phyloP scores from a whole-genome alignment of 208 protist species.

The Trypanosoma boissoni region DNA sequence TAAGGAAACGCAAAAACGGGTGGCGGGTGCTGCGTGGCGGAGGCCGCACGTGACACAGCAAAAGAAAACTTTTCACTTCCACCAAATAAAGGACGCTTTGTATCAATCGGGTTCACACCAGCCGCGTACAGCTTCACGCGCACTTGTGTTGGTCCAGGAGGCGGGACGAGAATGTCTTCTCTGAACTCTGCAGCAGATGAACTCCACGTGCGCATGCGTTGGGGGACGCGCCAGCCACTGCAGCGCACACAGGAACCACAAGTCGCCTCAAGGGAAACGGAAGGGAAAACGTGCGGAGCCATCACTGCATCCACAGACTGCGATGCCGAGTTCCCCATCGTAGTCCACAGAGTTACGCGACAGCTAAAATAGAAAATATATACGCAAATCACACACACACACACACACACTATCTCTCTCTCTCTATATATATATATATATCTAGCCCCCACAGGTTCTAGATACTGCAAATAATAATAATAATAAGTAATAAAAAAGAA shows the following conservation, averaged over 20 bases:
- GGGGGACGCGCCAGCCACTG: slow-evolving; percentile 14
- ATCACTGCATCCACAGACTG: slow-evolving; percentile 5
- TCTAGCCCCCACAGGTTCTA: neutral
- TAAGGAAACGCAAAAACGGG: slow-evolving; percentile 48
- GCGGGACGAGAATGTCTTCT: slow-evolving; percentile 38
- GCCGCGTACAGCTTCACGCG: slow-evolving; percentile 68
- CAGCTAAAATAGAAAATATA: no score
- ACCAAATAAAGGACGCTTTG: slow-evolving; percentile 31
- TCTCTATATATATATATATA: slow-evolving; percentile 13
- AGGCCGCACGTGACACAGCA: slow-evolving; percentile 4
- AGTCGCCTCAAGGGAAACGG: neutral
- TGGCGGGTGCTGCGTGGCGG: slow-evolving; percentile 20
- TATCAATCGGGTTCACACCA: slow-evolving; percentile 57
- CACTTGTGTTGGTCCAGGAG: slow-evolving; percentile 45
- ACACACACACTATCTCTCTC: no score
- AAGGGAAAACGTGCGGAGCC: neutral
- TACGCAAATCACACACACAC: no score
- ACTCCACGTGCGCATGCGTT: slow-evolving; percentile 13
- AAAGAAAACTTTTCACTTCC: neutral
- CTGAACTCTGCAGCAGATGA: slow-evolving; percentile 1
- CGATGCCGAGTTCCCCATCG: no score
- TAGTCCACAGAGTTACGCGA: no score
- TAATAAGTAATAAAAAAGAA: neutral
- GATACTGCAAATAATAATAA: neutral
- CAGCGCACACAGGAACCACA: neutral